Conservation (phyloP, 495 filamentous ascomycete species). For the Aspergillus ostianus region DNA sequence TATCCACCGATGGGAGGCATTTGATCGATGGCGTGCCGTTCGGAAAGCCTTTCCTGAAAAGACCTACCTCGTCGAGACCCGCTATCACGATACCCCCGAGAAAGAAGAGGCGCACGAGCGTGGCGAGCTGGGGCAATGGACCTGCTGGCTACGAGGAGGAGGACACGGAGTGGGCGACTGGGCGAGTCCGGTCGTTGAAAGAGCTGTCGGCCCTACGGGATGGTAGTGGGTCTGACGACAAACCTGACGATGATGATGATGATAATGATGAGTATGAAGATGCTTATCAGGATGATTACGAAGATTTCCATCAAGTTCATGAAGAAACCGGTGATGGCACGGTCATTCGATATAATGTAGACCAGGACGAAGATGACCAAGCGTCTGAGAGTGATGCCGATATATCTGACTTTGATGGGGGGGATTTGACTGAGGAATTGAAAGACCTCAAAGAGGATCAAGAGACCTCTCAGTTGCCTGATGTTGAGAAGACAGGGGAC, state of each 20-base stretch:
- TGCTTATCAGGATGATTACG: constrained; percentile 23
- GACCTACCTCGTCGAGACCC: constrained; percentile 57
- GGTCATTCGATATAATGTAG: constrained; percentile 39
- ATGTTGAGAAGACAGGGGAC: constrained; percentile 16
- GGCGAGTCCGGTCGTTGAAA: constrained; percentile 18
- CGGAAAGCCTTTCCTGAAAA: constrained; percentile 67
- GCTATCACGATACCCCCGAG: constrained; percentile 69
- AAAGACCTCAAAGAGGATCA: constrained; percentile 44
- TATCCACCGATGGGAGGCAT: constrained; percentile 74
- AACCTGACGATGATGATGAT: constrained; percentile 1
- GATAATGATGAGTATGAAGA: constrained; percentile 11
- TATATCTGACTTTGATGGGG: constrained; percentile 36
- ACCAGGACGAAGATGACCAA: constrained; percentile 27
- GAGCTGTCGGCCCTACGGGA: constrained; percentile 18
- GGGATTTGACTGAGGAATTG: constrained; percentile 43
- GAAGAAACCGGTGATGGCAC: constrained; percentile 40
- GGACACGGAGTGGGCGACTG: constrained; percentile 38
- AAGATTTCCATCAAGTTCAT: constrained; percentile 27
- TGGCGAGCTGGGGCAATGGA: constrained; percentile 33
- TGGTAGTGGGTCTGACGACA: constrained; percentile 8
- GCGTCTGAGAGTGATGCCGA: constrained; percentile 38
- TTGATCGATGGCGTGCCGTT: constrained; percentile 89
- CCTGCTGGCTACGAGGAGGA: constrained; percentile 28
- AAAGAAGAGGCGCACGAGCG: constrained; percentile 62
- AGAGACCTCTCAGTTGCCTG: constrained; percentile 26